These are phyloP conservation scores for Wickerhamomyces chaumierensis DNA, from an alignment of 805 yeast genomes.

Conservation along the genomic window DNA sequence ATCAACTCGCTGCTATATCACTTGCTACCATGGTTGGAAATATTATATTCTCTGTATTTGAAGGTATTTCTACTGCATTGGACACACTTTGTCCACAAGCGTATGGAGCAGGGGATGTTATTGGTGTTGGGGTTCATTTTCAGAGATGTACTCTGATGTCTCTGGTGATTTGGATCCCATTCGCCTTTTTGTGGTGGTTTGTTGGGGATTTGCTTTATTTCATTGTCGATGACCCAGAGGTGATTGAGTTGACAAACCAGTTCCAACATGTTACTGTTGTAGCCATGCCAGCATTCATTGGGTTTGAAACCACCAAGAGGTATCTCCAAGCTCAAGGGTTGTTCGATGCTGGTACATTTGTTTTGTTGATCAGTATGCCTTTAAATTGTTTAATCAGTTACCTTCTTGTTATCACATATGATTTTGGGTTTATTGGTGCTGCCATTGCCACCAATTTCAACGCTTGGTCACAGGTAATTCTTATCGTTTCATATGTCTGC, in stretches of 20 bases:
- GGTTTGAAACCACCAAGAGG: constrained; percentile 75
- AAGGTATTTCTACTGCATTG: constrained; percentile 72
- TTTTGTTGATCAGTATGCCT: constrained; percentile 53
- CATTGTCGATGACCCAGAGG: constrained; percentile 43
- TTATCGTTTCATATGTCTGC: constrained; percentile 41
- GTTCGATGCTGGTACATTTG: constrained; percentile 75
- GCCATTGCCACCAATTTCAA: constrained; percentile 59
- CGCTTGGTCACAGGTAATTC: constrained; percentile 50
- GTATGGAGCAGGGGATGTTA: constrained; percentile 62
- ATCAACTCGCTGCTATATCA: constrained; percentile 74
- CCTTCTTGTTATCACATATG: constrained; percentile 54
- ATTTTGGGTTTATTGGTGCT: constrained; percentile 67
- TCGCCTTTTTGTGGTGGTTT: constrained; percentile 48
- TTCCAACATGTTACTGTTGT: constrained; percentile 46
- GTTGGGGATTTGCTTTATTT: constrained; percentile 29
- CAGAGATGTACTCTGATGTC: constrained; percentile 57
- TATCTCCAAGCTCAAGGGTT: constrained; percentile 80
- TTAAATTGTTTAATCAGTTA: constrained; percentile 50
- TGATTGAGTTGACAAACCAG: constrained; percentile 43
- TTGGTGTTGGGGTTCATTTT: constrained; percentile 61
- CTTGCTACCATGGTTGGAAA: constrained; percentile 77
- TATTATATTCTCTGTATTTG: constrained; percentile 69
- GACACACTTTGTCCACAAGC: constrained; percentile 84
- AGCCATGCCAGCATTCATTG: constrained; percentile 70
- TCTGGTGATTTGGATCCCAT: constrained; percentile 31